Evolutionary conservation across 768 basidiomycete genomes (phyloP).

Genomic region (Lactifluus subvellereus): DNA sequence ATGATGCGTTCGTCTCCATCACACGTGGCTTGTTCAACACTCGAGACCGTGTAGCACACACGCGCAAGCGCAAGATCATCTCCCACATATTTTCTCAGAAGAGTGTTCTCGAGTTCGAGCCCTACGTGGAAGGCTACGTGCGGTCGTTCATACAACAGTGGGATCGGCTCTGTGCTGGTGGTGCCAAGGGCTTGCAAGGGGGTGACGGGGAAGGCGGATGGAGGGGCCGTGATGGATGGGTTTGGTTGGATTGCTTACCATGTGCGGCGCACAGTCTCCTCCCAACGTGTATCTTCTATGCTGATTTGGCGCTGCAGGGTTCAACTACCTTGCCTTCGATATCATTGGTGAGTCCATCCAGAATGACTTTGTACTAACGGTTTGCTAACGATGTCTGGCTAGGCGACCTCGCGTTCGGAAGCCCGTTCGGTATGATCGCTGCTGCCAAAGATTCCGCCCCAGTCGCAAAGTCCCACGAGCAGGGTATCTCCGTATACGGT

Average conservation of each 20-base stretch:
- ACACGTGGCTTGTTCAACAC: constrained; percentile 67
- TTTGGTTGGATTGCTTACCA: constrained; percentile 72
- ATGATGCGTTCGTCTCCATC: constrained; percentile 37
- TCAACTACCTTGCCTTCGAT: constrained; percentile 62
- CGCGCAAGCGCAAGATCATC: constrained; percentile 87
- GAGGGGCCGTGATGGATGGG: constrained; percentile 52
- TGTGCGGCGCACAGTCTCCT: constrained; percentile 39
- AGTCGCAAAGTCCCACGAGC: constrained; percentile 50
- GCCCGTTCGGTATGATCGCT: constrained; percentile 79
- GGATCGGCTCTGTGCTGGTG: constrained; percentile 55
- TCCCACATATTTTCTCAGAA: constrained; percentile 83
- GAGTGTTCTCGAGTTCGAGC: constrained; percentile 81
- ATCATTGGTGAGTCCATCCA: constrained; percentile 52
- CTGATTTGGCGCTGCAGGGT: constrained; percentile 34
- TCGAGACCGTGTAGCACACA: constrained; percentile 65
- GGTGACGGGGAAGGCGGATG: constrained; percentile 52
- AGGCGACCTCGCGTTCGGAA: constrained; percentile 73
- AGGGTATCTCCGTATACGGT: constrained; percentile 50
- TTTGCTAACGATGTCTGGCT: neutral
- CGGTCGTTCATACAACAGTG: constrained; percentile 56
- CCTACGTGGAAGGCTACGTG: constrained; percentile 62
- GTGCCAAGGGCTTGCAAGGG: constrained; percentile 47
- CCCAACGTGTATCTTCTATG: neutral
- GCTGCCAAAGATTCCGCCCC: constrained; percentile 68
- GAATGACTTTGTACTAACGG: neutral